Evolutionary conservation across 2,329 filamentous ascomycete species (phyloP).

Genomic region (Monosporascus cannonballus): DNA sequence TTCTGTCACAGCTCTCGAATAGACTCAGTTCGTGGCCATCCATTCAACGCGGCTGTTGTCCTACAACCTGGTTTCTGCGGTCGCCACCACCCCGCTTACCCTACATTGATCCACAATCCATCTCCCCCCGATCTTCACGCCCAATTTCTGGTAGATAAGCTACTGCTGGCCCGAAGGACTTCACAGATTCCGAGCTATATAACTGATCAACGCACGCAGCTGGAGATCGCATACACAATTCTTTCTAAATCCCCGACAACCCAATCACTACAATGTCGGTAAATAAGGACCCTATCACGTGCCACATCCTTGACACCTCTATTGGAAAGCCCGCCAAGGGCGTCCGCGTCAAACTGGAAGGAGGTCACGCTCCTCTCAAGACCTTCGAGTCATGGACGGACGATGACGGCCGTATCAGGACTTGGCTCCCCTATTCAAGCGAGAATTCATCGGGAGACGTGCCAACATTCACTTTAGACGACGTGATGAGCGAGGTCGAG

Average conservation of each 20-base stretch:
- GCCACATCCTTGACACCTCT: slow-evolving; percentile 81
- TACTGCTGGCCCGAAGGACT: background rate
- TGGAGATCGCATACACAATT: background rate
- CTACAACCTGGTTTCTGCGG: background rate
- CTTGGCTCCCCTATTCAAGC: slow-evolving; percentile 58
- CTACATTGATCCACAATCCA: background rate
- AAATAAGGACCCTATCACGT: slow-evolving; percentile 66
- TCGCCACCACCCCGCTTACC: background rate
- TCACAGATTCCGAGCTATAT: background rate
- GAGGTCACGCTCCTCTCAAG: slow-evolving; percentile 32
- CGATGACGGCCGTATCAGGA: slow-evolving; percentile 65
- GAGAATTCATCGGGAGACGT: slow-evolving; percentile 47
- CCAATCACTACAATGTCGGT: slow-evolving; percentile 18
- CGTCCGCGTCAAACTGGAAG: slow-evolving; percentile 60
- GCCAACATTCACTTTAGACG: slow-evolving; percentile 51
- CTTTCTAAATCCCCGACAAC: background rate
- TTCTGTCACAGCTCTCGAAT: background rate
- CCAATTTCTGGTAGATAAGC: background rate
- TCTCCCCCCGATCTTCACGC: background rate
- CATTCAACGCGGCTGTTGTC: background rate
- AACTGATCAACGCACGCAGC: background rate
- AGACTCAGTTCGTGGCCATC: background rate
- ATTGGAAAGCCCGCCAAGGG: slow-evolving; percentile 60
- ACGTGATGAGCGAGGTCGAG: slow-evolving; percentile 42
- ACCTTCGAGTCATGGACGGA: slow-evolving; percentile 65